Percentiles rank a stretch among this genome's conserved stretches.
phyloP scores from a whole-genome alignment of 2,329 filamentous ascomycete genomes.

The Pezicula neosporulosa region DNA sequence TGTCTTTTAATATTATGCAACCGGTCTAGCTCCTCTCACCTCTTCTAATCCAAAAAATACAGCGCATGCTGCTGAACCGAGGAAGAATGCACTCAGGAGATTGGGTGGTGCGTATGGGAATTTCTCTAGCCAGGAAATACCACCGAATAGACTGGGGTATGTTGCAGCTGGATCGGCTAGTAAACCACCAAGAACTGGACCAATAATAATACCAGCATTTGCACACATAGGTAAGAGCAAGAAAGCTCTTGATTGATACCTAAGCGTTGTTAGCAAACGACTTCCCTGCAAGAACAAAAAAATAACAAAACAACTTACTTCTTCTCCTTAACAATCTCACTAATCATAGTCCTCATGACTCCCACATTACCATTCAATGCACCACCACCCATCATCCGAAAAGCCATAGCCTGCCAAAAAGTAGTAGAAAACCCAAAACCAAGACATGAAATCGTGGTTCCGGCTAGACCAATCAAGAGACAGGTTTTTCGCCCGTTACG shows the following conservation, averaged over 20 bases:
- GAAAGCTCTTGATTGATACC: constrained; percentile 39
- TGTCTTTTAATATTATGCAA: background rate
- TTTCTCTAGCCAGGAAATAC: constrained; percentile 35
- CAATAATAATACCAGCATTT: constrained; percentile 49
- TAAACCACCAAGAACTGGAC: constrained; percentile 39
- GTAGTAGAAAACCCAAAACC: constrained; percentile 66
- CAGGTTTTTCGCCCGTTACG: constrained; percentile 55
- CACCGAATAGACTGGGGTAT: constrained; percentile 35
- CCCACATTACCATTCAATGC: constrained; percentile 70
- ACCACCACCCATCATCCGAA: constrained; percentile 58
- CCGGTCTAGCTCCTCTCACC: constrained; percentile 9
- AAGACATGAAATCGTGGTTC: constrained; percentile 59
- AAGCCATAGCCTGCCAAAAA: constrained; percentile 57
- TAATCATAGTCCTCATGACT: constrained; percentile 72
- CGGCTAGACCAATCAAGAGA: constrained; percentile 61
- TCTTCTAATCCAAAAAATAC: constrained; percentile 33
- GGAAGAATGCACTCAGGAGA: constrained; percentile 32
- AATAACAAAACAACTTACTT: constrained; percentile 42
- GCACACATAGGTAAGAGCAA: constrained; percentile 59
- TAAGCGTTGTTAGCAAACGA: no score
- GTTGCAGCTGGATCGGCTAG: constrained; percentile 39
- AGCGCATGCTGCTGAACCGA: constrained; percentile 27
- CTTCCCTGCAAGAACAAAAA: no score
- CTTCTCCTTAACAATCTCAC: constrained; percentile 68
- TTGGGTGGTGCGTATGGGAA: constrained; percentile 44